These are phyloP conservation scores for Aeschynomene evenia DNA, from an alignment of 306 rosid genomes.

Conservation along the genomic window DNA sequence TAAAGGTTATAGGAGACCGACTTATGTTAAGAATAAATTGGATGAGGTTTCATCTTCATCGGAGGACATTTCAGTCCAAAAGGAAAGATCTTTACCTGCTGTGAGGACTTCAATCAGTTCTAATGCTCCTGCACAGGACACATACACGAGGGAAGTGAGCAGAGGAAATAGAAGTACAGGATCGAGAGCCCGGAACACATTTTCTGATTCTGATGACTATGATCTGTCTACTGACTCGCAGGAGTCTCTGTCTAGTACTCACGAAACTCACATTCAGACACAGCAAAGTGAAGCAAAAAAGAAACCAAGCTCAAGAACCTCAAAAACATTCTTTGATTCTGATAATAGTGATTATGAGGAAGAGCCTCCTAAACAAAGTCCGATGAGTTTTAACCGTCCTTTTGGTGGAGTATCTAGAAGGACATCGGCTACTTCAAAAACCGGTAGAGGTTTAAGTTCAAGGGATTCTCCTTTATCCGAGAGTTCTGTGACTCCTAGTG, in stretches of 20 bases:
- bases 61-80: conserved; percentile 36
- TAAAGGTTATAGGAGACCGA: conserved; percentile 52
- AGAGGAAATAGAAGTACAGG: conserved; percentile 32
- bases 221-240: conserved; percentile 31
- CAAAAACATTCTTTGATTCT: conserved; percentile 48
- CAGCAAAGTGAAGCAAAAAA: conserved; percentile 32
- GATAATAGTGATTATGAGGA: conserved; percentile 53
- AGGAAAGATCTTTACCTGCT: conserved; percentile 43
- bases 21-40: conserved; percentile 42
- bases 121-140: conserved; percentile 43
- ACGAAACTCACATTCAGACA: conserved; percentile 35
- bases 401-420: conserved; percentile 60
- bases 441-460: conserved; percentile 34
- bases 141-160: conserved; percentile 33
- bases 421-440: conserved; percentile 48
- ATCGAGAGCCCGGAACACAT: conserved; percentile 17
- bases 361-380: conserved; percentile 43
- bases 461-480: conserved; percentile 29
- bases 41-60: conserved; percentile 32
- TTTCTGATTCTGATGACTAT: conserved; percentile 41
- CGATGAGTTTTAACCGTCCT: conserved; percentile 38
- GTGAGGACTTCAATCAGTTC: conserved; percentile 39
- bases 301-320: conserved; percentile 45
- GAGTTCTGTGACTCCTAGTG: conserved; percentile 33
- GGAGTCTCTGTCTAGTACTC: conserved; percentile 31